A percentile compares a stretch with the other conserved stretches of the same genome.
Conservation (phyloP, 768 basidiomycete genomes). For the Termitomyces sp. region DNA sequence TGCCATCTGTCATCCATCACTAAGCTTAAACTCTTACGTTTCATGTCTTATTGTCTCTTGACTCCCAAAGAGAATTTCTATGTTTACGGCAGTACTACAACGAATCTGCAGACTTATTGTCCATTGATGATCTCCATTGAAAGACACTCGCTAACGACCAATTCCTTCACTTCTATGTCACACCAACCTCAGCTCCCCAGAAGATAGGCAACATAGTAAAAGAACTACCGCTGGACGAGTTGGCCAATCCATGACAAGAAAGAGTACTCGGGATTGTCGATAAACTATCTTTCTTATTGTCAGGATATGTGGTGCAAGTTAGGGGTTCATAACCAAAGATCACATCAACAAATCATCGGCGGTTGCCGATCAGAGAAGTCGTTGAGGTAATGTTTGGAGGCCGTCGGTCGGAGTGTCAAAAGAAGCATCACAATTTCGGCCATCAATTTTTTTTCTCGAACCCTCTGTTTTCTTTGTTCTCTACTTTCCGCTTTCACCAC, state of each 20-base stretch:
- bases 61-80: background rate
- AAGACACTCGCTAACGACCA: no score
- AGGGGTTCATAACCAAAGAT: no score
- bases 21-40: background rate
- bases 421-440: background rate
- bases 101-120: background rate
- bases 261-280: background rate
- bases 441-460: slow-evolving; percentile 9
- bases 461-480: background rate
- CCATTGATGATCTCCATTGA: background rate
- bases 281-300: background rate
- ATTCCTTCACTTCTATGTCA: no score
- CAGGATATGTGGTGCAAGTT: no score
- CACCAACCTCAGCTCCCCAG: no score
- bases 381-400: no score
- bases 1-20: slow-evolving; percentile 6
- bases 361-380: background rate
- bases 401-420: no score
- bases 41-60: background rate
- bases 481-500: background rate
- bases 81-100: background rate
- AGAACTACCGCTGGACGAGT: background rate
- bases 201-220: background rate
- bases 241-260: background rate
- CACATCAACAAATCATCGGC: background rate